A percentile compares a stretch with the other conserved stretches of the same genome.
Conservation (phyloP, 257 asterid genomes). For the Fraxinus quadrangulata region DNA sequence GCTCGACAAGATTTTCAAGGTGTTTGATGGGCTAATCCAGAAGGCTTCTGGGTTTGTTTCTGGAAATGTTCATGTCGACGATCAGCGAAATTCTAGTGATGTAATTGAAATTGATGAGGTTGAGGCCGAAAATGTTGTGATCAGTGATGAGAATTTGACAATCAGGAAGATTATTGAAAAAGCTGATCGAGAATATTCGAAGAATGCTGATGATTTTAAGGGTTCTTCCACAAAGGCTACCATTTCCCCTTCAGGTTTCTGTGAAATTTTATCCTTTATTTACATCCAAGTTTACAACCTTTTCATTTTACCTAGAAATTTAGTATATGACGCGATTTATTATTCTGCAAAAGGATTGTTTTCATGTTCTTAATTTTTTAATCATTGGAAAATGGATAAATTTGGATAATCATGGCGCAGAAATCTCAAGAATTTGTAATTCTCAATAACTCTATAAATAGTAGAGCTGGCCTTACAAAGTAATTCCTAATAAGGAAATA, state of each 20-base stretch:
- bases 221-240: constrained; percentile 33
- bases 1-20: constrained; percentile 52
- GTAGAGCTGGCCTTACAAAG: too few species aligned
- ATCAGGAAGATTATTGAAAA: constrained; percentile 3
- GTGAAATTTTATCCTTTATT: background rate
- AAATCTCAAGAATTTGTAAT: too few species aligned
- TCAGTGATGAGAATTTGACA: constrained; percentile 32
- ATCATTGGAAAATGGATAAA: too few species aligned
- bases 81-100: constrained; percentile 24
- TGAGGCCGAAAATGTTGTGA: constrained; percentile 27
- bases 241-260: constrained; percentile 52
- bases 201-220: constrained; percentile 32
- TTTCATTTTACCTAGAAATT: background rate
- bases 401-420: too few species aligned
- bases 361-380: too few species aligned
- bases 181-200: constrained; percentile 30
- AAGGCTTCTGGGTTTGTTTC: constrained; percentile 61
- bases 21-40: constrained; percentile 58
- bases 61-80: constrained; percentile 37
- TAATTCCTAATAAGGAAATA: too few species aligned
- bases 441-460: too few species aligned
- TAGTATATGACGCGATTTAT: background rate
- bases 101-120: constrained; percentile 34
- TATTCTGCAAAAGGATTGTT: background rate
- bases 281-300: background rate